Evolutionary conservation across 1,284 basidiomycete species (phyloP).

Genomic region (Heterobasidion occidentale): DNA sequence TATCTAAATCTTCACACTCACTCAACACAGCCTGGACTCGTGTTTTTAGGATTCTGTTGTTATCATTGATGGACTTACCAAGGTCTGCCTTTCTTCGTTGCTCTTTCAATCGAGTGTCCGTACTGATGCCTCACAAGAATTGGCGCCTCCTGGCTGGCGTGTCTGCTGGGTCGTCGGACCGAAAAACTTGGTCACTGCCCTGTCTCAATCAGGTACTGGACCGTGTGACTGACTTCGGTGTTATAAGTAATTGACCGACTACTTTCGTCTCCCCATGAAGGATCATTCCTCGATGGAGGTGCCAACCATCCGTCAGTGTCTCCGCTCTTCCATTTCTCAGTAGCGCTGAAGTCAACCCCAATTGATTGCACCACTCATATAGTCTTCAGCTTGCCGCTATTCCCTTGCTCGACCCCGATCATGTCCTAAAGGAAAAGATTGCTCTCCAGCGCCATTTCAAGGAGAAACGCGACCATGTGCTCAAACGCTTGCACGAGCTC

Average conservation of each 20-base stretch:
- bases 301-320: conserved; percentile 75
- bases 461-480: conserved; percentile 83
- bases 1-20: neutral
- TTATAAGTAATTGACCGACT: neutral
- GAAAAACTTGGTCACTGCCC: conserved; percentile 79
- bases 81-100: conserved; percentile 38
- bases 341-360: neutral
- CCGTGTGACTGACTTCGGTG: conserved; percentile 6
- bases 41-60: conserved; percentile 59
- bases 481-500: conserved; percentile 72
- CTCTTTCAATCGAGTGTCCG: neutral
- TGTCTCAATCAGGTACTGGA: conserved; percentile 68
- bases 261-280: conserved; percentile 15
- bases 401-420: conserved; percentile 65
- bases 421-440: conserved; percentile 68
- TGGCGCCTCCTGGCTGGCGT: conserved; percentile 90
- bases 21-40: neutral
- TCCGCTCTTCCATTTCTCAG: neutral
- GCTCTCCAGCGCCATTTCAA: conserved; percentile 88
- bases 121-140: conserved; percentile 37
- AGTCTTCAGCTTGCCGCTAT: conserved; percentile 84
- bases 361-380: neutral
- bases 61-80: conserved; percentile 89
- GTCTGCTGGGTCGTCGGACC: conserved; percentile 96
- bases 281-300: conserved; percentile 85